phyloP scores from a whole-genome alignment of 345 rosid genomes.

The Lagerstroemia speciosa region DNA sequence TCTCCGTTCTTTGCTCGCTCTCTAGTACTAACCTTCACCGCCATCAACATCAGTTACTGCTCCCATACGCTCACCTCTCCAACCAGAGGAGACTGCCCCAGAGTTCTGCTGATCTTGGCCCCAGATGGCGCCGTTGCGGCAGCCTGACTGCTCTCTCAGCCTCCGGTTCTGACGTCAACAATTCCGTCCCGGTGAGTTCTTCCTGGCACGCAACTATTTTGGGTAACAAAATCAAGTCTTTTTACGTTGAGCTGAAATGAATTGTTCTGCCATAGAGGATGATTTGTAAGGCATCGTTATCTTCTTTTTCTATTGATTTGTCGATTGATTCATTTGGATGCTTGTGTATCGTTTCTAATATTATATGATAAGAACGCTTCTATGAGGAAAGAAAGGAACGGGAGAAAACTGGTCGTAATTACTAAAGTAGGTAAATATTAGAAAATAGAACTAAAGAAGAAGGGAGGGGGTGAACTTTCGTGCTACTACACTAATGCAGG shows the following conservation, averaged over 20 bases:
- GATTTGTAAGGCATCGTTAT: neutral
- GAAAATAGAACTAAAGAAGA: neutral
- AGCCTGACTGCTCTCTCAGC: conserved; percentile 3
- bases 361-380: no score
- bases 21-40: neutral
- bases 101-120: neutral
- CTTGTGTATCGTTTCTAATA: neutral
- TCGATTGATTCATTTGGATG: neutral
- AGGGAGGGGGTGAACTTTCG: neutral
- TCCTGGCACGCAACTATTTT: neutral
- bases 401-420: neutral
- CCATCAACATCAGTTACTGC: neutral
- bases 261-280: no score
- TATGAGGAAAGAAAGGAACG: no score
- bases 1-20: conserved; percentile 3
- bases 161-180: conserved; percentile 3
- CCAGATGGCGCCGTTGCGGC: neutral
- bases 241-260: no score
- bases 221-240: neutral
- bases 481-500: neutral
- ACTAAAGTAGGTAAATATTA: neutral
- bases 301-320: neutral
- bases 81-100: neutral
- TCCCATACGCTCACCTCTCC: conserved; percentile 3
- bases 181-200: conserved; percentile 1